Evolutionary conservation across 2,329 filamentous ascomycete genomes (phyloP), one percentile per base, ranked within the genome.

Genomic region (Ascochyta rabiei): DNA sequence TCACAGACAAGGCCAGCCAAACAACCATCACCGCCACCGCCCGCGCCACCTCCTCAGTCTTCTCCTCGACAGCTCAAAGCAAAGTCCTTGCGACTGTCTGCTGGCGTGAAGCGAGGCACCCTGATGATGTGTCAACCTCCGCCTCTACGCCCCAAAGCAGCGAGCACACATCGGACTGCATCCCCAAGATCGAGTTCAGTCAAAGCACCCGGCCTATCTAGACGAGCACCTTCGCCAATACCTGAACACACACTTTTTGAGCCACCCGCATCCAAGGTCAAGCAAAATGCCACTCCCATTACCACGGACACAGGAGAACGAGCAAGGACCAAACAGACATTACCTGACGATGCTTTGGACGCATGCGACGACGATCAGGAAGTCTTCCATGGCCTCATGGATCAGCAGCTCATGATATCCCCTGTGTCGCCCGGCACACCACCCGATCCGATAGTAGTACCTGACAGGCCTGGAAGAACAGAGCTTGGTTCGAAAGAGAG

Each of bases 121-220:
- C 62, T 81, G 12, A 57, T 80, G 2, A 57, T 80, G 0, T 80
- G 77, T 49, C 76, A 80, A 48, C 63, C 73, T n/a, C 60, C 72
- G 16, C 62, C 65, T n/a, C 58, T 47, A 38, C 46, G 24, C 2
- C 34, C 49, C 15, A 57, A 38, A 23, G 46, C 40, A 35, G 41
- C 47, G 1, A 56, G 49, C 31, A 56, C 53, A 33, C 19, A 39
- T 7, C 60, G 24, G 42, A 15, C 43, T 21, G 24, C 26, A 4
- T 23, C 21, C 4, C 21, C 21, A 23, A 4, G 6, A 23, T 6
- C 6, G 21, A 23, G 21, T 23, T 23, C 6, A 6, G 21, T 6
- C 21, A 35, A 4, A 19, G 9, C 5, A 0, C 13, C 16, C 13
- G 4, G 21, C 16, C 0, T 15, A 26, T 12, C 31, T 8, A 23